Percentiles rank a stretch among this genome's conserved stretches.
Conservation (phyloP, 164 flowering plant genomes). For the Vitis riparia region DNA sequence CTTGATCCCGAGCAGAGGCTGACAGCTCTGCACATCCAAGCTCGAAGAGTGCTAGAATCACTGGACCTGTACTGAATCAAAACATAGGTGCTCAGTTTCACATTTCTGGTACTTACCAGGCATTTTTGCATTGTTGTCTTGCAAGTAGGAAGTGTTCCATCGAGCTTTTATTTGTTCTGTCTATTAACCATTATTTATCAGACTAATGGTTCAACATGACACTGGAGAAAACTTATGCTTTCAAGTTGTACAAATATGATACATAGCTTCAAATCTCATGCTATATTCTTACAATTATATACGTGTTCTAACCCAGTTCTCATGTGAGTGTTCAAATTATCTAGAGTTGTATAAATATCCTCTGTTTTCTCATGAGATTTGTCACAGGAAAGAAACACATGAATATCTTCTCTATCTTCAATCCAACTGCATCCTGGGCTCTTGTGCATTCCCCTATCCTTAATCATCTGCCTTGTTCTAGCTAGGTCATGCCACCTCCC, state of each 20-base stretch:
- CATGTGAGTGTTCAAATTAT: slow-evolving; percentile 43
- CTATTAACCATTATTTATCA: too few species aligned
- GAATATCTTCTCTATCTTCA: slow-evolving; percentile 51
- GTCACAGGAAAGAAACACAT: slow-evolving; percentile 60
- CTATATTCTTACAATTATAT: slow-evolving; percentile 5
- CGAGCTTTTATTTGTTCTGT: too few species aligned
- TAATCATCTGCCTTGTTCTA: slow-evolving; percentile 46
- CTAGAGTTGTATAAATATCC: slow-evolving; percentile 47
- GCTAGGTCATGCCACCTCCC: slow-evolving; percentile 61
- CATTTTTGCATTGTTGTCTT: too few species aligned
- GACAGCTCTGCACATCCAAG: slow-evolving; percentile 83
- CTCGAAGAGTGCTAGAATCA: slow-evolving; percentile 90
- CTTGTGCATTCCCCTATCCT: slow-evolving; percentile 54
- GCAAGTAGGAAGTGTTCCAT: too few species aligned
- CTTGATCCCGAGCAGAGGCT: slow-evolving; percentile 85
- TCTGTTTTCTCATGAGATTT: slow-evolving; percentile 50
- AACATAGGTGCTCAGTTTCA: background rate
- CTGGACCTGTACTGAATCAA: slow-evolving; percentile 54
- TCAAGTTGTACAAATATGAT: too few species aligned
- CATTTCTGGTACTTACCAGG: background rate
- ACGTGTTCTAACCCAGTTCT: slow-evolving; percentile 12
- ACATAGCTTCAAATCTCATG: too few species aligned
- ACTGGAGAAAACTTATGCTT: too few species aligned
- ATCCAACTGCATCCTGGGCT: slow-evolving; percentile 82
- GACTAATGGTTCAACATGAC: too few species aligned